Evolutionary conservation across 345 rosid genomes (phyloP).

Genomic region (Camelina hispida): DNA sequence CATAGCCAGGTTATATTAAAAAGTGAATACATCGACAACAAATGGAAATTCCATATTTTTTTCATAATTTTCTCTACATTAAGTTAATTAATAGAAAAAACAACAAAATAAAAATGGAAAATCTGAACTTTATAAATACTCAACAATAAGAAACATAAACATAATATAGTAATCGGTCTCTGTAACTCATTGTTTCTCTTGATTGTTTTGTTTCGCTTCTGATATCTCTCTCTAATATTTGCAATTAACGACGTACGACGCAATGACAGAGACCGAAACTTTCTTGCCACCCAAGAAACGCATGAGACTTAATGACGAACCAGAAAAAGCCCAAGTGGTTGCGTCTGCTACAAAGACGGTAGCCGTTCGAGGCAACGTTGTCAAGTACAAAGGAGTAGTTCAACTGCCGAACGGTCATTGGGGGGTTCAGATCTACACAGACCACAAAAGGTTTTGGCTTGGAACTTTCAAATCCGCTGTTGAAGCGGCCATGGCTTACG

Average conservation of each 20-base stretch:
- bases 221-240: neutral
- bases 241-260: neutral
- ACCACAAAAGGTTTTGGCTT: slow-evolving; percentile 63
- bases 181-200: neutral
- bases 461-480: slow-evolving; percentile 63
- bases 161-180: neutral
- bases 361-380: too few relatives aligned
- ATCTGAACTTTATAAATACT: neutral
- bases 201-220: neutral
- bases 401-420: slow-evolving; percentile 57
- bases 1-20: neutral
- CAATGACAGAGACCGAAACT: neutral
- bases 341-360: too few relatives aligned
- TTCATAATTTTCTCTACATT: too few relatives aligned
- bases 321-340: neutral
- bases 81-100: too few relatives aligned
- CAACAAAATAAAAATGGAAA: neutral
- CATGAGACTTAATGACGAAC: neutral
- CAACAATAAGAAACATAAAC: neutral
- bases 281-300: slow-evolving; percentile 40
- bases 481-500: slow-evolving; percentile 67
- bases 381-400: too few relatives aligned
- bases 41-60: neutral
- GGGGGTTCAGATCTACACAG: slow-evolving; percentile 67
- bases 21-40: neutral